Conservation (phyloP, 1,284 basidiomycete genomes). For the Polyporus tsugae region DNA sequence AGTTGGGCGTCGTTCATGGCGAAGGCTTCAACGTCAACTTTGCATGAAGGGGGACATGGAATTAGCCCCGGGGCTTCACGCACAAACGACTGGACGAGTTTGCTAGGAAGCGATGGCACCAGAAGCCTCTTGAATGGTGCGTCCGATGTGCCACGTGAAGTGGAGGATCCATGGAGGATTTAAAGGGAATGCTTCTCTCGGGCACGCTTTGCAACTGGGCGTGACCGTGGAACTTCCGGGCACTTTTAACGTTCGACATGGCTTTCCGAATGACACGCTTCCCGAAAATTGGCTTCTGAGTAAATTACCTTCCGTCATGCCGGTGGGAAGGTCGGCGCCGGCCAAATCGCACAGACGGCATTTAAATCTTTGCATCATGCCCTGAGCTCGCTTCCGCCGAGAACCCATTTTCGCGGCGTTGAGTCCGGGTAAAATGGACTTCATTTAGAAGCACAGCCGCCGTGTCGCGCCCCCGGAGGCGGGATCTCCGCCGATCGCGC, state of each 20-base stretch:
- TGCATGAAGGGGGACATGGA: background rate
- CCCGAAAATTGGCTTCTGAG: conserved; percentile 23
- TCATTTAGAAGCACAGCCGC: conserved; percentile 24
- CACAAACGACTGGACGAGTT: conserved; percentile 10
- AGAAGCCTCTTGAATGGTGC: background rate
- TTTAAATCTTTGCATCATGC: background rate
- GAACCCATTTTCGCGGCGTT: background rate
- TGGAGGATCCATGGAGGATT: background rate
- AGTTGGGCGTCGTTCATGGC: background rate
- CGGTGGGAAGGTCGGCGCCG: conserved; percentile 11
- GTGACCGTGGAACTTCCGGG: conserved; percentile 14
- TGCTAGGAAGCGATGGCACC: background rate
- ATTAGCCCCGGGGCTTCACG: background rate
- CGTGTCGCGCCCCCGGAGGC: background rate
- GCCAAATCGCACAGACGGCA: background rate
- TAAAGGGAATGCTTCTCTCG: conserved; percentile 26
- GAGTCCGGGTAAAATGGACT: background rate
- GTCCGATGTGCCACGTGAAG: background rate
- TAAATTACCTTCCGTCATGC: conserved; percentile 12
- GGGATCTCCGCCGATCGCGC: conserved; percentile 24
- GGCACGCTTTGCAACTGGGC: background rate
- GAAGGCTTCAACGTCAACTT: background rate
- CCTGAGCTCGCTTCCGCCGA: conserved; percentile 5
- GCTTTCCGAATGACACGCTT: conserved; percentile 14
- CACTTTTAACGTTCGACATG: background rate